A percentile compares a stretch with the other conserved stretches of the same genome.
Conservation (phyloP, 306 rosid genomes). For the Cyamopsis tetragonoloba region DNA sequence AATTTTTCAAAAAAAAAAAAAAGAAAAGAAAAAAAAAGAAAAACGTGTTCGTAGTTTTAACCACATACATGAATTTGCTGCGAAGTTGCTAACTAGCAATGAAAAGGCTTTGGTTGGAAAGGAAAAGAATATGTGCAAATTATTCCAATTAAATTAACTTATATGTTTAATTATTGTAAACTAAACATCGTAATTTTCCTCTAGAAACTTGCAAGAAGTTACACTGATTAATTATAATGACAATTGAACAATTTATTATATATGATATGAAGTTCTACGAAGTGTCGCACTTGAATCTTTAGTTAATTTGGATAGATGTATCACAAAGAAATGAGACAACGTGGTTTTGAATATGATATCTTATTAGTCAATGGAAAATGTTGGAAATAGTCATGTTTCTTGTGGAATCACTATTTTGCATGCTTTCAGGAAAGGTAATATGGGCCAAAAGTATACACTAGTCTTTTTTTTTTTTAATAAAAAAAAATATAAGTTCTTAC, state of each 20-base stretch:
- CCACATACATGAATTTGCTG: conserved; percentile 1
- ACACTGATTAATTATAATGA: neutral
- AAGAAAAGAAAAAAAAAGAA: no score
- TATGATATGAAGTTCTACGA: neutral
- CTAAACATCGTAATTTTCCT: neutral
- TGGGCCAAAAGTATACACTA: neutral
- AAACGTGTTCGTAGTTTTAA: neutral
- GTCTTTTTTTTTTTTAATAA: no score
- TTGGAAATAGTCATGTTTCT: neutral
- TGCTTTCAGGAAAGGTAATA: neutral
- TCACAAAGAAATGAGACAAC: neutral
- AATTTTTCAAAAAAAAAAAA: no score
- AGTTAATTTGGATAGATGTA: no score
- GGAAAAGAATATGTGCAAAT: neutral
- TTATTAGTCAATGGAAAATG: neutral
- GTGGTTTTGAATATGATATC: neutral
- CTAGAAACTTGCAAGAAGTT: conserved; percentile 1
- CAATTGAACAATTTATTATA: no score
- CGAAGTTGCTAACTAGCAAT: neutral
- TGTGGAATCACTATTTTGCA: no score
- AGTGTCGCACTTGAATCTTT: neutral
- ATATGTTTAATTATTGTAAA: neutral
- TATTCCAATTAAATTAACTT: neutral
- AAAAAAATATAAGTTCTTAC: no score
- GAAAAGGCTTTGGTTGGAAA: neutral